phyloP scores from a whole-genome alignment of 2,329 filamentous ascomycete species.

The Parastagonospora avenae region DNA sequence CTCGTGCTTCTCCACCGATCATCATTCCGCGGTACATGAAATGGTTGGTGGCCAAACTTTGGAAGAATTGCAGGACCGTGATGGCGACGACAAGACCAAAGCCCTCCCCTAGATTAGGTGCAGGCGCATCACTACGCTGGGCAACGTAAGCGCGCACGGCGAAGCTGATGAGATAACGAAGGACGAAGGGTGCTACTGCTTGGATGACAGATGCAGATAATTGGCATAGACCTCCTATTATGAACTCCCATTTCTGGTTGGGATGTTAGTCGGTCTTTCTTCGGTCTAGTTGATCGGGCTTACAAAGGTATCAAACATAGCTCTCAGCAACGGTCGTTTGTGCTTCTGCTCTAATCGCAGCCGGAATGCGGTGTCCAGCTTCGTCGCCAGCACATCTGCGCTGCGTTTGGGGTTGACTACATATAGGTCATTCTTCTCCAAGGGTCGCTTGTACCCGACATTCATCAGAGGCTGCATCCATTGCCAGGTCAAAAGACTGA shows the following conservation, averaged over 20 bases:
- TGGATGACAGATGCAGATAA: conserved; percentile 72
- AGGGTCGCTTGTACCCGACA: conserved; percentile 80
- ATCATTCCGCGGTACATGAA: conserved; percentile 94
- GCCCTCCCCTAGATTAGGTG: conserved; percentile 74
- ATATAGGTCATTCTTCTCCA: conserved; percentile 89
- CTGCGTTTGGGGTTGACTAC: conserved; percentile 80
- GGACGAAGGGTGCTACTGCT: conserved; percentile 81
- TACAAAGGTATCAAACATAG: conserved; percentile 80
- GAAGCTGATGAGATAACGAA: conserved; percentile 86
- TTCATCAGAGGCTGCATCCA: conserved; percentile 90
- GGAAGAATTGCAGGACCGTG: conserved; percentile 80
- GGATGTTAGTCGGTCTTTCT: not conserved
- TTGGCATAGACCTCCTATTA: conserved; percentile 79
- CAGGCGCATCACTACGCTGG: conserved; percentile 55
- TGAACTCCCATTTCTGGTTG: conserved; percentile 70
- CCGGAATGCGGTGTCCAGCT: conserved; percentile 71
- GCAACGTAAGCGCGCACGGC: conserved; percentile 79
- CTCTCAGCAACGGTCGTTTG: conserved; percentile 76
- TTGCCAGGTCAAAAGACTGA: conserved; percentile 79
- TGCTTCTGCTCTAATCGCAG: conserved; percentile 69
- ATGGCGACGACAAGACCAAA: conserved; percentile 85
- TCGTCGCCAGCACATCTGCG: conserved; percentile 70
- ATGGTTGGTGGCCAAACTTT: conserved; percentile 83
- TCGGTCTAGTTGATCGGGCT: not conserved
- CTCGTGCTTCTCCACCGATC: conserved; percentile 82